These are phyloP conservation scores for Geotrichum bryndzae DNA, from an alignment of 1,139 yeast genomes.

Conservation along the genomic window DNA sequence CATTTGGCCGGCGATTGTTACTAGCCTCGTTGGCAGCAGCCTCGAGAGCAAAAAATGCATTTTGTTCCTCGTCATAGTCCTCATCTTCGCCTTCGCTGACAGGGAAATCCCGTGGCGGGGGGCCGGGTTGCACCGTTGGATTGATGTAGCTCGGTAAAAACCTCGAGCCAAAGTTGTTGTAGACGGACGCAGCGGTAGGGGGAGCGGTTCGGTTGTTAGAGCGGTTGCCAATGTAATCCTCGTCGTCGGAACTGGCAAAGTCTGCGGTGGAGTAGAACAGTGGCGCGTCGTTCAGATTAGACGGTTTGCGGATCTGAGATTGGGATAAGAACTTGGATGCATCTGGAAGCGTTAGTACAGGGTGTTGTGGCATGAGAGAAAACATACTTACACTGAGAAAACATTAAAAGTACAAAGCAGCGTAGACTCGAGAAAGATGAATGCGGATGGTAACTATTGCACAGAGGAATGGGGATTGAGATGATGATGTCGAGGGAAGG, in stretches of 20 bases:
- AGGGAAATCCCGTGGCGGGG: not conserved
- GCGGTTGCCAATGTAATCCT: conserved; percentile 14
- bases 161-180: conserved; percentile 24
- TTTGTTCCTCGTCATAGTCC: conserved; percentile 14
- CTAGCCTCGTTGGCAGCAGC: conserved; percentile 12
- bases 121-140: not conserved
- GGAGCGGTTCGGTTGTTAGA: not conserved
- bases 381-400: conserved; percentile 30
- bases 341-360: conserved; percentile 27
- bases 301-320: conserved; percentile 28
- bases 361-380: not conserved
- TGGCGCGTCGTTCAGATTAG: conserved; percentile 27
- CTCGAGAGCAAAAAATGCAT: conserved; percentile 13
- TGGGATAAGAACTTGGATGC: conserved; percentile 38
- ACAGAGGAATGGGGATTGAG: not conserved
- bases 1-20: not conserved
- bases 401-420: conserved; percentile 21
- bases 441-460: not conserved
- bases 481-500: not conserved
- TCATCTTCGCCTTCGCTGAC: conserved; percentile 14
- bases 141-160: conserved; percentile 20
- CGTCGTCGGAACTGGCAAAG: conserved; percentile 23
- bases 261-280: conserved; percentile 32
- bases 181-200: conserved; percentile 10
- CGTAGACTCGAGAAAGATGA: not conserved